A percentile compares a stretch with the other conserved stretches of the same genome.
phyloP scores from a whole-genome alignment of 148 eudicot species.

The Persicaria tinctoria region DNA sequence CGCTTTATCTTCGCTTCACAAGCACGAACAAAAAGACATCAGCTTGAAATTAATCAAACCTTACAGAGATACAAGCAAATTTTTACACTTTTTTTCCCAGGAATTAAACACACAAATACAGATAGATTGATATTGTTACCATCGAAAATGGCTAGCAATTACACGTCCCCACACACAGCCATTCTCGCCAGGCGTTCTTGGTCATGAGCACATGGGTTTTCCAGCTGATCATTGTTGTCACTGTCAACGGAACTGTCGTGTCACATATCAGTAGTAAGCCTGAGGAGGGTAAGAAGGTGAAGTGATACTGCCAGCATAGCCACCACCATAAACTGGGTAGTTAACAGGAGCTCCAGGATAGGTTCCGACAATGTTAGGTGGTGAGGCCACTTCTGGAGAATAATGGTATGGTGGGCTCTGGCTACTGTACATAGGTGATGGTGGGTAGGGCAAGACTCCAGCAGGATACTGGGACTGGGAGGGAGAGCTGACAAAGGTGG shows the following conservation, averaged over 20 bases:
- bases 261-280: constrained; percentile 10
- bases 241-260: not conserved
- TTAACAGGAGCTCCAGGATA: constrained; percentile 58
- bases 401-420: constrained; percentile 67
- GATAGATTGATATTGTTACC: constrained; percentile 7
- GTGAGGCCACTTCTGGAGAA: constrained; percentile 58
- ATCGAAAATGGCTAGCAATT: not conserved
- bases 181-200: not conserved
- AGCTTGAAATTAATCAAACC: not conserved
- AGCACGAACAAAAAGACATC: not conserved
- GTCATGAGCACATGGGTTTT: not conserved
- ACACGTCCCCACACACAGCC: not conserved
- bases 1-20: not conserved
- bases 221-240: not conserved
- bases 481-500: constrained; percentile 60
- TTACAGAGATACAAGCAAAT: not conserved
- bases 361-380: constrained; percentile 48
- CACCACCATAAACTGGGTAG: constrained; percentile 23
- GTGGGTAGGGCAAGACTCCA: constrained; percentile 42
- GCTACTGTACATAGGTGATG: constrained; percentile 50
- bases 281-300: constrained; percentile 3
- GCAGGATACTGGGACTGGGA: constrained; percentile 63
- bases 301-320: not conserved
- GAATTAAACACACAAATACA: constrained; percentile 7
- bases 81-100: not conserved